Base-by-base conservation (phyloP, 148 eudicot species). In the Camellia sinensis region DNA sequence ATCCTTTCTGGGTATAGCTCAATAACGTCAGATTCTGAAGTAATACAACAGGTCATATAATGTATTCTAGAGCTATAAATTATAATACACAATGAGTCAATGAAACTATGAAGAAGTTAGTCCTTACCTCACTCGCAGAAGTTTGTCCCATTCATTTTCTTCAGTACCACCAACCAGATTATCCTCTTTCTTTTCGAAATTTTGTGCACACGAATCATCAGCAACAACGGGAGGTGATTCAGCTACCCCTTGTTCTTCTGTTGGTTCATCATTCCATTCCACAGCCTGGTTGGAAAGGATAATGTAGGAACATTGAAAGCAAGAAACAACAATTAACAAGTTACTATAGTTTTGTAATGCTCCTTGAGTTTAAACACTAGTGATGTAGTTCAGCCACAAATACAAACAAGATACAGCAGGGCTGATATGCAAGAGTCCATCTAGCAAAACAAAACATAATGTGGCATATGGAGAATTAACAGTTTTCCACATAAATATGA, bases 131-230 rank as follows among this genome's bases (percentile, higher is more conserved):
- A 87, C 87, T 79, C 98, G 91, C 68, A 97, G 88, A 84, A 97
- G 94, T 87, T 86, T 90, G 80, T 97, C 99, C 99, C 99, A 97
- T 85, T 94, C 98, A 75, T 92, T 97, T 86, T 90, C 97, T 88
- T 90, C 99, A 72, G 79, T 78, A 67, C 43, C 87, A 82, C 67
- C 61, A 78, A 75, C 84, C 71, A 80, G 79, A 76, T 71, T 86
- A 68, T 87, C 93, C 37, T 89, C 95, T 80, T 88, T 88, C 79
- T 86, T 97, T 57, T 88, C 95, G 69, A 76, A 78, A 78, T 75
- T 83, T 61, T 85, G 86, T 6, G 81, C 91, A 86, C 83, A 82
- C 63, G 83, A 63, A 48, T 92, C 98, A 82, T 87, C 91, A 69
- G 84, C 57, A 9, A 73, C 84, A 75, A 77, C 82, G 67, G 82